A percentile compares a stretch with the other conserved stretches of the same genome.
phyloP scores from a whole-genome alignment of 1,284 basidiomycete genomes.

The Microbotryum lychnidis-dioicae region DNA sequence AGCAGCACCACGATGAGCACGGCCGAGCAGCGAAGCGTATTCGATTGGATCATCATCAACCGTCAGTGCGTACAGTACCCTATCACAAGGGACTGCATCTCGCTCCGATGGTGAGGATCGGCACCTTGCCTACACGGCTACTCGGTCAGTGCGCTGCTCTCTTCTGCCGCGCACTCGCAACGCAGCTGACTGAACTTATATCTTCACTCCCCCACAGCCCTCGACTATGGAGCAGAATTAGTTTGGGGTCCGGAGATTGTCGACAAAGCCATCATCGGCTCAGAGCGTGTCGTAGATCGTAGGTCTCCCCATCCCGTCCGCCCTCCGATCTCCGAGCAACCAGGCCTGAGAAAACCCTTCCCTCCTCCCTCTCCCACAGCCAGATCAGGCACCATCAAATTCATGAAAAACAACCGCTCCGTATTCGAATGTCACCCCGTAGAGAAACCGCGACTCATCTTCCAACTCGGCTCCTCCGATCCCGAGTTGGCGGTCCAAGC shows the following conservation, averaged over 20 bases:
- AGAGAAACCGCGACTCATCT: constrained; percentile 83
- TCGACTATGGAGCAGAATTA: constrained; percentile 87
- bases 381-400: constrained; percentile 79
- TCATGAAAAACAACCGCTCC: constrained; percentile 59
- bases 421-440: constrained; percentile 91
- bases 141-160: constrained; percentile 2
- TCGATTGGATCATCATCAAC: not conserved
- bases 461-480: constrained; percentile 83
- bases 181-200: not conserved
- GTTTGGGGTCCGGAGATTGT: constrained; percentile 98
- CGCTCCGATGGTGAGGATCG: constrained; percentile 91
- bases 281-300: constrained; percentile 76
- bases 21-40: constrained; percentile 9
- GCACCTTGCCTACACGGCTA: constrained; percentile 45
- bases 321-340: not conserved
- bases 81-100: constrained; percentile 44
- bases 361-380: constrained; percentile 46
- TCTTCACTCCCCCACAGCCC: constrained; percentile 62
- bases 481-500: constrained; percentile 87
- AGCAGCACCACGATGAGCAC: not conserved
- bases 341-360: not conserved
- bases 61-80: constrained; percentile 5
- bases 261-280: constrained; percentile 88
- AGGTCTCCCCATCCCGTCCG: constrained; percentile 38
- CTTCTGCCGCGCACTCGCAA: no score